Conservation (phyloP, 1,139 yeast genomes). For the Saccharomyces pastorianus region DNA sequence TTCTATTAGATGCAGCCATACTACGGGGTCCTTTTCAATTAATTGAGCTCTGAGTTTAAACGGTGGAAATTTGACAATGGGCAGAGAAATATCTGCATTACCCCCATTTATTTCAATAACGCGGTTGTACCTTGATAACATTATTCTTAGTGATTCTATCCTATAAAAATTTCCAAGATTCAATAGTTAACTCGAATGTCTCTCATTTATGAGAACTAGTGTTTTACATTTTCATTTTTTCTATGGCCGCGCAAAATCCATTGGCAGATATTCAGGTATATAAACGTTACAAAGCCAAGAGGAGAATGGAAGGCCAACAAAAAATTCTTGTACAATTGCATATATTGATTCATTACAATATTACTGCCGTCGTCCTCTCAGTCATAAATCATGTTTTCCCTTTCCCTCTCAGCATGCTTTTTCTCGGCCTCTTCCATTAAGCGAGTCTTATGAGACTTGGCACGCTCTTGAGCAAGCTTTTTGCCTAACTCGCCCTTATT, state of each 20-base stretch:
- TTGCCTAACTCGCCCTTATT: constrained; percentile 25
- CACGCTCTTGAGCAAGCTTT: constrained; percentile 26
- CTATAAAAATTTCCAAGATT: not conserved
- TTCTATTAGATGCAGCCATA: constrained; percentile 66
- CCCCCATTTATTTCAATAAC: constrained; percentile 25
- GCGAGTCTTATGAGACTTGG: constrained; percentile 18
- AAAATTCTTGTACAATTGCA: not conserved
- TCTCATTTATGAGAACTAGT: not conserved
- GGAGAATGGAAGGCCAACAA: not conserved
- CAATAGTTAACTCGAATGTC: not conserved
- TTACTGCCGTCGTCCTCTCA: not conserved
- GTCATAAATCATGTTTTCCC: not conserved
- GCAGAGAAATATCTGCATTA: constrained; percentile 32
- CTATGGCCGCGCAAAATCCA: not conserved
- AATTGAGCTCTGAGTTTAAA: constrained; percentile 62
- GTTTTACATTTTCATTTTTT: not conserved
- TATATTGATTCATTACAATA: not conserved
- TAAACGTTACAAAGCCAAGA: not conserved
- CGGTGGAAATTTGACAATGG: constrained; percentile 67
- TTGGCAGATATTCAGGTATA: not conserved
- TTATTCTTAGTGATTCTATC: not conserved
- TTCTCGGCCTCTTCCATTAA: constrained; percentile 16
- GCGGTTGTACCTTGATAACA: constrained; percentile 3
- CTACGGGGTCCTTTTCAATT: constrained; percentile 74
- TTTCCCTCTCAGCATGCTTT: constrained; percentile 8